Evolutionary conservation across 129 eudicot genomes (phyloP).

Genomic region (Chrysanthemum seticuspe): DNA sequence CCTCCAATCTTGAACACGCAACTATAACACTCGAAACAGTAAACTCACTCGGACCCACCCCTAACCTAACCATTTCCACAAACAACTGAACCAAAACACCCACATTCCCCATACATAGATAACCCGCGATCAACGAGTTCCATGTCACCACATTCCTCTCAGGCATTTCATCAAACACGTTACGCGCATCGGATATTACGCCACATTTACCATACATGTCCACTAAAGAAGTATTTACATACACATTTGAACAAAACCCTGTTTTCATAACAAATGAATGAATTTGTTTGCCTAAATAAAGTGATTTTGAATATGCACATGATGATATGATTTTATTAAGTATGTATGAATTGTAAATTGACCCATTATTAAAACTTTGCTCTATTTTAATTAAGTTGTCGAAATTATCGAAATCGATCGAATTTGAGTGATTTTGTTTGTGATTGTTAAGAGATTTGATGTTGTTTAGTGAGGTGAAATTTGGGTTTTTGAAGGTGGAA

Average conservation of each 20-base stretch:
- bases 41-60: constrained; percentile 31
- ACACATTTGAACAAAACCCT: constrained; percentile 50
- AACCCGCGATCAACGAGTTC: constrained; percentile 62
- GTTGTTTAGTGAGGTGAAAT: constrained; percentile 2
- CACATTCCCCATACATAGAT: constrained; percentile 24
- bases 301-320: constrained; percentile 43
- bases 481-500: constrained; percentile 26
- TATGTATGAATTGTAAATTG: constrained; percentile 29
- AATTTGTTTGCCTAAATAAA: constrained; percentile 42
- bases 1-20: constrained; percentile 43
- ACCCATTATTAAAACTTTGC: constrained; percentile 22
- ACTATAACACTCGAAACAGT: constrained; percentile 45
- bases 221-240: constrained; percentile 49
- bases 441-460: background rate
- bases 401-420: constrained; percentile 1
- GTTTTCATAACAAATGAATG: constrained; percentile 42
- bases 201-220: constrained; percentile 58
- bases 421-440: background rate
- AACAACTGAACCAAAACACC: constrained; percentile 31
- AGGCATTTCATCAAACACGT: constrained; percentile 64
- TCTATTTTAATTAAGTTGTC: constrained; percentile 23
- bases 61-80: constrained; percentile 39
- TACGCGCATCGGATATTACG: constrained; percentile 24
- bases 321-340: constrained; percentile 46
- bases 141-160: constrained; percentile 52